A percentile compares a stretch with the other conserved stretches of the same genome.
Evolutionary conservation across 257 asterid species (phyloP).

Genomic region (Fraxinus americana): DNA sequence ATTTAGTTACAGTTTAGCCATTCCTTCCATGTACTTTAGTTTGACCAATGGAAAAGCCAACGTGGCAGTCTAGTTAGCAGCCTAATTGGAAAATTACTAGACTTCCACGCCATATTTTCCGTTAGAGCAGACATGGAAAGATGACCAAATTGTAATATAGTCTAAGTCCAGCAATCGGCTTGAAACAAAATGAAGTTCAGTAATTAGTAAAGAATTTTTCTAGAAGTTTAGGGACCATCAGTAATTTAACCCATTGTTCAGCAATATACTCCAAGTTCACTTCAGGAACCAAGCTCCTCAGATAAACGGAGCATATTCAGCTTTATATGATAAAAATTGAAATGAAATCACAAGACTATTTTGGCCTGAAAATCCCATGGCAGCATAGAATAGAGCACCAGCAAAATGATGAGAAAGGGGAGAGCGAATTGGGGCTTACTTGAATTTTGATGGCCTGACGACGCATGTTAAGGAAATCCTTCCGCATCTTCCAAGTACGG

Average conservation of each 20-base stretch:
- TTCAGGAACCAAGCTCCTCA: neutral
- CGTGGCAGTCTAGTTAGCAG: neutral
- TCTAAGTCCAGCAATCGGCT: neutral
- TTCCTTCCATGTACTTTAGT: neutral
- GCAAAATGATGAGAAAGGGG: neutral
- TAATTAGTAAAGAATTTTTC: neutral
- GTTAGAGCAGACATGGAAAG: neutral
- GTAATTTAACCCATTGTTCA: neutral
- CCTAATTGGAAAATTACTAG: neutral
- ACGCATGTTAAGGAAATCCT: conserved; percentile 81
- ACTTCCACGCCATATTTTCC: neutral
- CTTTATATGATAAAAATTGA: neutral
- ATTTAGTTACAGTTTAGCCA: neutral
- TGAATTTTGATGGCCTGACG: conserved; percentile 85
- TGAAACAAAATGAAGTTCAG: neutral
- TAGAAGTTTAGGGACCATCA: neutral
- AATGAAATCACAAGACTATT: neutral
- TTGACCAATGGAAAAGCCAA: neutral
- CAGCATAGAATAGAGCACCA: neutral
- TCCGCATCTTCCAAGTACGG: conserved; percentile 87
- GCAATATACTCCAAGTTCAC: neutral
- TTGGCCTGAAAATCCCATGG: neutral
- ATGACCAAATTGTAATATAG: neutral
- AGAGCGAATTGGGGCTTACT: conserved; percentile 37
- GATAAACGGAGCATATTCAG: neutral